phyloP scores from a whole-genome alignment of 2,329 filamentous ascomycete genomes.

The Microdochium bolleyi region DNA sequence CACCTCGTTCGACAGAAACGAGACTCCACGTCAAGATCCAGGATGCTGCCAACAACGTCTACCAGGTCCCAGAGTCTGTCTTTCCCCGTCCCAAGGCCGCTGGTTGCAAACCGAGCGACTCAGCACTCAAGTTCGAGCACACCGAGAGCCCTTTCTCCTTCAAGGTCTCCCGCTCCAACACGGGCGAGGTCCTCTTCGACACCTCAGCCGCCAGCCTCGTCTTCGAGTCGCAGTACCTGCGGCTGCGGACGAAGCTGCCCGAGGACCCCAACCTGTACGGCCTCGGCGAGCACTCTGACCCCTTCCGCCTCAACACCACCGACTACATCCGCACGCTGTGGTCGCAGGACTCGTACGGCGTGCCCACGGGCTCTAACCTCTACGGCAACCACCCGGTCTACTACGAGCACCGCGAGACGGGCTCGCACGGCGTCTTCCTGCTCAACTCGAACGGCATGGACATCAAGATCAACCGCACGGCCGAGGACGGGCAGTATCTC shows the following conservation, averaged over 20 bases:
- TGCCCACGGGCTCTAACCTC: conserved; percentile 56
- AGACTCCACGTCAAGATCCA: conserved; percentile 71
- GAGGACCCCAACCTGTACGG: conserved; percentile 66
- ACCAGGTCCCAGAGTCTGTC: conserved; percentile 65
- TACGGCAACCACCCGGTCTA: conserved; percentile 73
- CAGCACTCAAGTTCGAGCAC: conserved; percentile 23
- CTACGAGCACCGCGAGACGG: conserved; percentile 56
- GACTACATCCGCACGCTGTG: conserved; percentile 65
- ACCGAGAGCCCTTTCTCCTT: conserved; percentile 30
- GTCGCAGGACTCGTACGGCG: conserved; percentile 57
- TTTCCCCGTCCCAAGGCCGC: conserved; percentile 46
- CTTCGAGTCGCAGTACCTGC: conserved; percentile 73
- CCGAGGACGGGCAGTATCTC: conserved; percentile 55
- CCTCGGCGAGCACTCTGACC: conserved; percentile 69
- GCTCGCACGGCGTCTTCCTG: conserved; percentile 60
- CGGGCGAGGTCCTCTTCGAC: conserved; percentile 54
- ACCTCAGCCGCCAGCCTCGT: conserved; percentile 58
- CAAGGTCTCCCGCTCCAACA: conserved; percentile 25
- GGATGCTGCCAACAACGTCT: conserved; percentile 61
- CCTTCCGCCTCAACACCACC: conserved; percentile 58
- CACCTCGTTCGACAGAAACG: conserved; percentile 31
- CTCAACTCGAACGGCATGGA: conserved; percentile 73
- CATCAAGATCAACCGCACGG: conserved; percentile 60
- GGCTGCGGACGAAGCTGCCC: conserved; percentile 63
- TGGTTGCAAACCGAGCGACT: conserved; percentile 7